Base-by-base conservation (phyloP, 306 rosid species). In the Vigna radiata region DNA sequence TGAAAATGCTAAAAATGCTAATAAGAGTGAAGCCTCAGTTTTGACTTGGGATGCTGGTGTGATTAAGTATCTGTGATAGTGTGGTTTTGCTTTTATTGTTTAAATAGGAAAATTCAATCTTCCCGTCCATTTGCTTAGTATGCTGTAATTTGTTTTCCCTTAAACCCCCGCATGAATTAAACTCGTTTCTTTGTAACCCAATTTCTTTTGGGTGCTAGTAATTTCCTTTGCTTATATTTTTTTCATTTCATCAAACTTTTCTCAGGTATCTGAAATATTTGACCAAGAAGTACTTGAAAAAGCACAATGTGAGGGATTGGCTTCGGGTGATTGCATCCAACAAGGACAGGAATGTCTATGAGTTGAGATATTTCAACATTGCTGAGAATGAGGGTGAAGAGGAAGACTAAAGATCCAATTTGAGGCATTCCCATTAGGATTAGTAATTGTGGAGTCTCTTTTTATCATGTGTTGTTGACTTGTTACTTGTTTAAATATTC, bases 371-470 rank as follows among this genome's bases (percentile, higher is more conserved):
- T 93, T 93, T 93, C 83, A 91, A 93, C 90, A 93, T 91, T 60
- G 97, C 97, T 2, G 98, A 93, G 81, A 93, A 93, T 17, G 98
- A 93, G 87, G 98, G 91, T 4, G 98, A 93, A 86, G 97, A 93
- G 80, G 98, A 93, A 77, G 98, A 91, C 54, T 88, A 72, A 87
- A 33, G 62, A 15, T 66, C 49, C n/a, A 43, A 64, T 54, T 52
- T 14, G 70, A 66, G 58, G 53, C 84, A 61, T 75, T 59, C 79
- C 75, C 41, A 1, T 43, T 83, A 81, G 83, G 65, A 53, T 15
- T 71, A 33, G 54, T 78, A 56, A 31, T 44, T 75, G 36, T 50
- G 78, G 77, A 76, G 18, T 71, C 37, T 61, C 33, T 16, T 33
- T 17, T 81, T 12, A 36, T 73, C 25, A 8, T 36, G 11, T 54